phyloP scores from a whole-genome alignment of 1,284 basidiomycete species.

The Marasmius oreades region DNA sequence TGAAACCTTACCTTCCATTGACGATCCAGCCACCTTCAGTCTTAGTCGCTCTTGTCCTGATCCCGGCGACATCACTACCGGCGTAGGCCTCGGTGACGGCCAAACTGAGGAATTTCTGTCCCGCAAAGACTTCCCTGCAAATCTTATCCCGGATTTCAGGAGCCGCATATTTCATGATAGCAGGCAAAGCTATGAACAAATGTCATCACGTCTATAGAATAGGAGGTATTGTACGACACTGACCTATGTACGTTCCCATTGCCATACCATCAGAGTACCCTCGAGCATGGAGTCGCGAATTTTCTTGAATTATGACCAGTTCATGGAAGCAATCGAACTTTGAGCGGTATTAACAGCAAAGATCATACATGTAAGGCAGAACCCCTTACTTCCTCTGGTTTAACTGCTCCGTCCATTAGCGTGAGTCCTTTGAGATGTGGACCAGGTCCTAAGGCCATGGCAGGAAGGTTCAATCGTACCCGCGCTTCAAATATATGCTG shows the following conservation, averaged over 20 bases:
- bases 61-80: conserved; percentile 61
- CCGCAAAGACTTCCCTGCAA: conserved; percentile 63
- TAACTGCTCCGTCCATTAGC: conserved; percentile 73
- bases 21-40: conserved; percentile 35
- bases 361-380: not conserved
- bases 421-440: conserved; percentile 73
- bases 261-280: conserved; percentile 40
- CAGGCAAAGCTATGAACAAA: conserved; percentile 45
- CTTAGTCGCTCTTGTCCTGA: conserved; percentile 36
- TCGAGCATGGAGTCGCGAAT: conserved; percentile 43
- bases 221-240: not conserved
- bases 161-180: conserved; percentile 62
- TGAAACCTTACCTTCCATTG: conserved; percentile 55
- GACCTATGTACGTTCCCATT: conserved; percentile 49
- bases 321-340: conserved; percentile 65
- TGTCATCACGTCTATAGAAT: not conserved
- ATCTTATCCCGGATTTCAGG: conserved; percentile 60
- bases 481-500: conserved; percentile 53
- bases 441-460: conserved; percentile 80
- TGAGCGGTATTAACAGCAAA: not conserved
- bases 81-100: conserved; percentile 77
- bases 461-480: conserved; percentile 60
- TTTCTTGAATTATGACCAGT: conserved; percentile 64
- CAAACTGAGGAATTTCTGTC: conserved; percentile 62
- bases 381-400: conserved; percentile 58